These are phyloP conservation scores for Tephrocybe sp. DNA, from an alignment of 768 basidiomycete species.

Conservation along the genomic window DNA sequence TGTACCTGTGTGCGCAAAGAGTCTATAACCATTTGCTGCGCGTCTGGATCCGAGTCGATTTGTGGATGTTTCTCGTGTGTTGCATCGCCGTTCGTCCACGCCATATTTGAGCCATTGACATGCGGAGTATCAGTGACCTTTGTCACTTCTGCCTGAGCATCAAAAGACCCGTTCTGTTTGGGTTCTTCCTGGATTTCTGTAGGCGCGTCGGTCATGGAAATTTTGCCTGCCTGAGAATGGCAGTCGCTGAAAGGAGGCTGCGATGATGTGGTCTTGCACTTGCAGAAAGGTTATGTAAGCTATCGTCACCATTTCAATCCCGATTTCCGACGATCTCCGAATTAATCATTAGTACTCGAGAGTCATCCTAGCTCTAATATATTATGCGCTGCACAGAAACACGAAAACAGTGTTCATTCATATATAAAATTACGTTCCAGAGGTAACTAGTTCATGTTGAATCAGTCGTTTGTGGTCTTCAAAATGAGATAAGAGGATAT, in stretches of 20 bases:
- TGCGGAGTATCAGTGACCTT: slow-evolving; percentile 9
- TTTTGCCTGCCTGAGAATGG: neutral
- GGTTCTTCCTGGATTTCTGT: slow-evolving; percentile 5
- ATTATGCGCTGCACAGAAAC: too few species aligned
- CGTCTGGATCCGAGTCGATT: slow-evolving; percentile 44
- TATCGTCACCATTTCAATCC: neutral
- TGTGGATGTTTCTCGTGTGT: slow-evolving; percentile 14
- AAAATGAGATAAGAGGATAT: too few species aligned
- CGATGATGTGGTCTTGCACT: neutral
- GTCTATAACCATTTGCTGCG: slow-evolving; percentile 79
- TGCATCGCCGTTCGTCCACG: slow-evolving; percentile 15
- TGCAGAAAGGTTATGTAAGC: neutral
- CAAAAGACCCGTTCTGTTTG: slow-evolving; percentile 1
- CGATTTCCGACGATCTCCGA: neutral
- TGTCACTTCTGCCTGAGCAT: slow-evolving; percentile 1
- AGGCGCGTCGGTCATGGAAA: slow-evolving; percentile 12
- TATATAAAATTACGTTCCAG: too few species aligned
- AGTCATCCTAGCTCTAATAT: too few species aligned
- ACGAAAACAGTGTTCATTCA: too few species aligned
- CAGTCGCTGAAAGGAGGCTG: neutral
- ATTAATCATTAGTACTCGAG: too few species aligned
- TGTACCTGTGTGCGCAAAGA: slow-evolving; percentile 80
- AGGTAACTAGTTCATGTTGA: too few species aligned
- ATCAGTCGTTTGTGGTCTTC: too few species aligned
- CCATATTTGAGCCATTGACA: slow-evolving; percentile 12